Base-by-base conservation (phyloP, 2,329 filamentous ascomycete species). In the Aspergillus flavus region DNA sequence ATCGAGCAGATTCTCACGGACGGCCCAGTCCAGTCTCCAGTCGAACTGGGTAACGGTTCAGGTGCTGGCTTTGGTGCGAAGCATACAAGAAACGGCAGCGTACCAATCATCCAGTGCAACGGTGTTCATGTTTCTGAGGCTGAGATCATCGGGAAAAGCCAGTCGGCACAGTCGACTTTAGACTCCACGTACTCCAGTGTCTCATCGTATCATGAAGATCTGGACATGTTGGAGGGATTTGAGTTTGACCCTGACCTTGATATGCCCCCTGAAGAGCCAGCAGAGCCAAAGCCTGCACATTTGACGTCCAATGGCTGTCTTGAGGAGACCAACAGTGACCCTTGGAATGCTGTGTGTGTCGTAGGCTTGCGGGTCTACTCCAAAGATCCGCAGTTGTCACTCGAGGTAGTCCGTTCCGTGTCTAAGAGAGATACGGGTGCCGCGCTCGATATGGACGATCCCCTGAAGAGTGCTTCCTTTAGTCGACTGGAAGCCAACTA, bases 291-390 rank as follows among this genome's bases (percentile, higher is more conserved):
- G 50, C 45, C 48, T 21, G 28, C 59, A 34, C 66, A 58, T 4
- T 55, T 43, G 30, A 46, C 61, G n/a, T 62, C 62, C 12, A 62
- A 39, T 53, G 58, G 62, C 23, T 64, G 64, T 52, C 61, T 62
- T 4, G 71, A 63, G 11, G 71, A 69, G 39, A 64, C 63, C 16
- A 69, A 67, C 28, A 68, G 66, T 14, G 75, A 79, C 64, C 85
- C 85, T 0, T 89, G 86, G 86, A 87, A 88, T 68, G 86, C 86
- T 0, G 81, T 87, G 1, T 87, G 85, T 64, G 85, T 88, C 19
- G 81, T 88, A 5, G 86, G 86, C 0, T 72, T 89, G 34, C 78
- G 85, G 6, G 85, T 89, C 0, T 88, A 86, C 69, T 83, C 81
- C 11, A 81, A 84, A 63, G 83, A 85, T 64, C 76, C 76, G 6